Conservation (phyloP, 2,329 filamentous ascomycete genomes). For the Macrophomina tecta region DNA sequence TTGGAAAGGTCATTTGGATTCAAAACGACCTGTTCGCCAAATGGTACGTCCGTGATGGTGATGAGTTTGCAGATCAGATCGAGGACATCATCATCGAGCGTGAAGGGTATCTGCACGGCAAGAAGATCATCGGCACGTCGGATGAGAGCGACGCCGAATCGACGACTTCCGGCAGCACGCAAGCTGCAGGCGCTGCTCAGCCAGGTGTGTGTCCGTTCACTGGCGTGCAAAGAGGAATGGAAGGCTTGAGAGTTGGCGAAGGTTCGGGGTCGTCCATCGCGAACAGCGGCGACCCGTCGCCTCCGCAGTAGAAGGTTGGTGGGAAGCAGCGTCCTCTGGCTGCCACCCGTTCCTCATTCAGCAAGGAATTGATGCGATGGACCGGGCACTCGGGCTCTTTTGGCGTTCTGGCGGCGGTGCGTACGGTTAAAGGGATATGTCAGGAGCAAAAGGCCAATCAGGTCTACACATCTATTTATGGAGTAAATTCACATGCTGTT, state of each 20-base stretch:
- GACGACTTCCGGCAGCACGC: constrained; percentile 20
- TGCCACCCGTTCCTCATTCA: background rate
- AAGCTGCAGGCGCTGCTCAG: background rate
- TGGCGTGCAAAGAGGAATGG: constrained; percentile 23
- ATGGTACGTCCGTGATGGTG: constrained; percentile 75
- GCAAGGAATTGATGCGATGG: background rate
- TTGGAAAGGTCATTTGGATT: constrained; percentile 85
- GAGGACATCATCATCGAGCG: constrained; percentile 45
- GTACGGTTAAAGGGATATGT: background rate
- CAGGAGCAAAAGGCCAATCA: background rate
- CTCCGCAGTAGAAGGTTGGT: background rate
- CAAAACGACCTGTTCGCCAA: constrained; percentile 87
- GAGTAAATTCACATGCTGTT: background rate
- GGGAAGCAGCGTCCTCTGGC: background rate
- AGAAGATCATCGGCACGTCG: constrained; percentile 39
- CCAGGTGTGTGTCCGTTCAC: constrained; percentile 28
- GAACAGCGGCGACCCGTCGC: background rate
- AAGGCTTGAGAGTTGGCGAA: constrained; percentile 7
- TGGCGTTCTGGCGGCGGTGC: constrained; percentile 7
- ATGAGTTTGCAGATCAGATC: constrained; percentile 60
- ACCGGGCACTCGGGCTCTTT: background rate
- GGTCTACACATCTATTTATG: background rate
- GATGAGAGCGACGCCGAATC: constrained; percentile 33
- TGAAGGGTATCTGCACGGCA: constrained; percentile 46
- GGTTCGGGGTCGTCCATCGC: background rate